Conservation (phyloP, 2,329 filamentous ascomycete species). For the Trichophyton schoenleinii region DNA sequence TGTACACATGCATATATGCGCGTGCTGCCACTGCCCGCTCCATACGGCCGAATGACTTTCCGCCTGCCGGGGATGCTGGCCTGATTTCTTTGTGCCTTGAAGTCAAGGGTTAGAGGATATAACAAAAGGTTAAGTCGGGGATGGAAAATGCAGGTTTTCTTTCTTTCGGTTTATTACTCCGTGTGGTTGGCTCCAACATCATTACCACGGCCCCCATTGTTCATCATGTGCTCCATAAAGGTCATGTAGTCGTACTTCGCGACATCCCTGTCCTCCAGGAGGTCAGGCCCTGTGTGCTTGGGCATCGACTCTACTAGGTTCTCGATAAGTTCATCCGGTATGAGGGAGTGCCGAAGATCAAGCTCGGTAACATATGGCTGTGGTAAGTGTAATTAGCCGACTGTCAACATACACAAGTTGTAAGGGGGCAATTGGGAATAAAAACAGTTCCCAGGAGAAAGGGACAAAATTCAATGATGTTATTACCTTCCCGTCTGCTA, state of each 20-base stretch:
- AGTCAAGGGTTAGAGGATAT: not conserved
- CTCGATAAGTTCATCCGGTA: conserved; percentile 94
- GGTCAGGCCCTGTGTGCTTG: conserved; percentile 66
- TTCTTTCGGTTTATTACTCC: not conserved
- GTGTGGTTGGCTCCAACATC: not conserved
- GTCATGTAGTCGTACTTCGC: conserved; percentile 91
- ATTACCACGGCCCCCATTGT: conserved; percentile 21
- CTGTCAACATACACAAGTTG: not conserved
- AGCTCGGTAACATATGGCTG: conserved; percentile 93
- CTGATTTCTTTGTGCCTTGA: not conserved
- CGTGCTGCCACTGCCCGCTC: too few species aligned
- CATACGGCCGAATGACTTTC: not conserved
- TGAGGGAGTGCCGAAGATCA: conserved; percentile 84
- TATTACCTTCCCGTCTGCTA: conserved; percentile 77
- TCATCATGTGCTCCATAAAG: conserved; percentile 85
- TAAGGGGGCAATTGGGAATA: conserved; percentile 3
- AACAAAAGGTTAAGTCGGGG: not conserved
- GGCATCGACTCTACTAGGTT: conserved; percentile 83
- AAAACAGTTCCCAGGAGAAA: not conserved
- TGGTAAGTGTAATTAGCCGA: not conserved
- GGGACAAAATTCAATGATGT: not conserved
- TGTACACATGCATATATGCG: too few species aligned
- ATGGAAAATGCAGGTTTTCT: not conserved
- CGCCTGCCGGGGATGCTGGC: not conserved
- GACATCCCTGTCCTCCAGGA: conserved; percentile 69